Evolutionary conservation across 2,329 filamentous ascomycete species (phyloP).

Genomic region (Cladosporium sp.): DNA sequence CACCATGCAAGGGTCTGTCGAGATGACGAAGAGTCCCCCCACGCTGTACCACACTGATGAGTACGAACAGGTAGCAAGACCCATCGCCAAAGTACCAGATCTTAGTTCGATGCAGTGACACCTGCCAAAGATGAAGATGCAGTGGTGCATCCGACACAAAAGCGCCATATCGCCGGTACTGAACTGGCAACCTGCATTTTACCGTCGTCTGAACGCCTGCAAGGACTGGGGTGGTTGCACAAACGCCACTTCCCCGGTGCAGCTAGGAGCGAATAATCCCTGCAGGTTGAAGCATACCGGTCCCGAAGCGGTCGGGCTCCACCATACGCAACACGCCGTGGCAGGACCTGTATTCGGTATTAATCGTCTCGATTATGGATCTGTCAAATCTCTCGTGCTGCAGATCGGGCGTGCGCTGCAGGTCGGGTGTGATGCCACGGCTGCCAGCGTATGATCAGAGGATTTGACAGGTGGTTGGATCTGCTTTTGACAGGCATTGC

Average conservation of each 20-base stretch:
- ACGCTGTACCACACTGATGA: not conserved
- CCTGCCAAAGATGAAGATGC: not conserved
- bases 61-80: not conserved
- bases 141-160: not conserved
- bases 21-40: not conserved
- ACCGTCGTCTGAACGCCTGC: not conserved
- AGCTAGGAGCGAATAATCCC: not conserved
- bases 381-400: not conserved
- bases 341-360: not conserved
- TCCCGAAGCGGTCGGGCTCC: not conserved
- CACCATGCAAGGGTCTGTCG: not conserved
- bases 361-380: not conserved
- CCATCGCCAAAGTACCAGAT: not conserved
- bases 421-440: not conserved
- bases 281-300: not conserved
- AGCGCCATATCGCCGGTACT: not conserved
- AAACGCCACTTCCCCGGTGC: not conserved
- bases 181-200: not conserved
- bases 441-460: not conserved
- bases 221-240: not conserved
- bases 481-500: not conserved
- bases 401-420: not conserved
- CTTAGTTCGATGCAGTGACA: not conserved
- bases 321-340: not conserved
- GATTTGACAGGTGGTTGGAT: not conserved